Evolutionary conservation across 2,329 filamentous ascomycete genomes (phyloP).

Genomic region (Xylaria sp.): DNA sequence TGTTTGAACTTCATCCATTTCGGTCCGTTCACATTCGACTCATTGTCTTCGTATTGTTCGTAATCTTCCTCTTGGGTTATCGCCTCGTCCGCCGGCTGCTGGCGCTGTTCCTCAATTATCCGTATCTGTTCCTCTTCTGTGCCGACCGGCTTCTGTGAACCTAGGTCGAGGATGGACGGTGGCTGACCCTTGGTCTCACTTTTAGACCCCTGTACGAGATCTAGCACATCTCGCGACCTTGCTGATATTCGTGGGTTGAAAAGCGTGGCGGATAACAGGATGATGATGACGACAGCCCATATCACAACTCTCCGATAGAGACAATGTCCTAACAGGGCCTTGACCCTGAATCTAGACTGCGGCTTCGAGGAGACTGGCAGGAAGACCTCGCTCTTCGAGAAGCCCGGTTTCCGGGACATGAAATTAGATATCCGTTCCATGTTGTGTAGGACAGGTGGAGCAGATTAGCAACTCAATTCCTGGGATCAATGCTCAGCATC

Average conservation of each 20-base stretch:
- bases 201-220: conserved; percentile 33
- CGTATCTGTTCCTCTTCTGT: conserved; percentile 7
- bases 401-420: conserved; percentile 28
- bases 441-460: conserved; percentile 4
- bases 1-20: conserved; percentile 47
- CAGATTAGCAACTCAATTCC: conserved; percentile 12
- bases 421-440: conserved; percentile 33
- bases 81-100: conserved; percentile 11
- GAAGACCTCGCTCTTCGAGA: conserved; percentile 31
- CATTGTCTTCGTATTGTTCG: conserved; percentile 29
- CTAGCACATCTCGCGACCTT: conserved; percentile 33
- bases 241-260: conserved; percentile 37
- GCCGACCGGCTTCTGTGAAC: conserved; percentile 26
- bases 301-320: conserved; percentile 56
- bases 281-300: conserved; percentile 49
- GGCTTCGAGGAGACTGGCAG: conserved; percentile 38
- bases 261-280: conserved; percentile 46
- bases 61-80: conserved; percentile 23
- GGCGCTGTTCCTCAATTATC: conserved; percentile 4
- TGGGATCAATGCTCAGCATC: conserved; percentile 25
- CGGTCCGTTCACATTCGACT: conserved; percentile 32
- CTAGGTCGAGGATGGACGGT: conserved; percentile 7
- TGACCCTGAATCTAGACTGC: conserved; percentile 46
- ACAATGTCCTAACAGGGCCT: conserved; percentile 53
- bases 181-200: conserved; percentile 12